These are phyloP conservation scores for Cercospora brassicicola DNA, from an alignment of 2,329 filamentous ascomycete species.

Conservation along the genomic window DNA sequence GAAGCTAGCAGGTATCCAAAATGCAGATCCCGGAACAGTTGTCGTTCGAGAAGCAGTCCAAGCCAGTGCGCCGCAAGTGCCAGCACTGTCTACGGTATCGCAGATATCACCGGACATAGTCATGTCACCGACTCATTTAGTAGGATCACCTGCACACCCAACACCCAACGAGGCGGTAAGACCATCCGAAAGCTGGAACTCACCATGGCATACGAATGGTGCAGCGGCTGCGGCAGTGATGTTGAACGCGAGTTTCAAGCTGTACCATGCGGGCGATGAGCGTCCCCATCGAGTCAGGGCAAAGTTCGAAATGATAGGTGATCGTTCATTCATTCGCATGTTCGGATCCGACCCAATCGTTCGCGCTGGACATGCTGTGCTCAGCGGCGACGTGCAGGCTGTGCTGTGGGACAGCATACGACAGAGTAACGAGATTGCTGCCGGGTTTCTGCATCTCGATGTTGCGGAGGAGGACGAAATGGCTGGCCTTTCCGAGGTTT, in stretches of 20 bases:
- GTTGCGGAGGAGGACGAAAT: constrained; percentile 5
- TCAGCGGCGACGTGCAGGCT: constrained; percentile 21
- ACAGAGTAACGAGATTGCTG: constrained; percentile 1
- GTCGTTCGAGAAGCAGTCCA: background rate
- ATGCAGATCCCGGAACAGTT: background rate
- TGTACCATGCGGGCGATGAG: constrained; percentile 9
- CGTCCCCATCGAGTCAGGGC: background rate
- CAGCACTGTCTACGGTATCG: background rate
- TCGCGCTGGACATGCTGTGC: constrained; percentile 20
- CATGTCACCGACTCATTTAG: background rate
- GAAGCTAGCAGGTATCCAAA: background rate
- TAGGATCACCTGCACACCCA: background rate
- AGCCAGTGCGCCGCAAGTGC: background rate
- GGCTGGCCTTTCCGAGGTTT: constrained; percentile 24
- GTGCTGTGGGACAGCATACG: constrained; percentile 17
- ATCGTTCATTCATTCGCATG: constrained; percentile 4
- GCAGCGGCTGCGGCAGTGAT: background rate
- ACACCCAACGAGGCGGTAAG: background rate
- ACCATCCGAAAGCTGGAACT: too few relatives aligned
- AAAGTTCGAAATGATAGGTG: constrained; percentile 1
- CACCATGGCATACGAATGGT: background rate
- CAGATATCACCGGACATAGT: background rate
- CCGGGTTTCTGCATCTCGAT: constrained; percentile 2
- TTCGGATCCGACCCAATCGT: constrained; percentile 17
- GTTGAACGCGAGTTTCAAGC: background rate